Conservation (phyloP, 2,329 filamentous ascomycete genomes). For the Blastomyces gilchristii region DNA sequence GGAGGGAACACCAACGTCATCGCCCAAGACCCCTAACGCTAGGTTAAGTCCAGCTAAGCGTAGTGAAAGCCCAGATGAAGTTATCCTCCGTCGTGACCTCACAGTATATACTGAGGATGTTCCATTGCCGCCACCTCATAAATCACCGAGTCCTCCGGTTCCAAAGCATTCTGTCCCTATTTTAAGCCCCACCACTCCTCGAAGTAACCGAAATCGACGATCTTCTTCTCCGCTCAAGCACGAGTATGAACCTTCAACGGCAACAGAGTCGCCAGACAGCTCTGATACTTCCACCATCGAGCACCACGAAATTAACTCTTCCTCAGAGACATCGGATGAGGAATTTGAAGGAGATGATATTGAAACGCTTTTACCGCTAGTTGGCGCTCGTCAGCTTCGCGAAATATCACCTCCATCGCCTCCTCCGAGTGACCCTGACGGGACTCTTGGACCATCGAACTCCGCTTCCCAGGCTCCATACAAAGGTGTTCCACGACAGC, state of each 20-base stretch:
- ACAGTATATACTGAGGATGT: slow-evolving; percentile 24
- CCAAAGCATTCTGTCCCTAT: slow-evolving; percentile 32
- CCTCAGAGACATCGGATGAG: slow-evolving; percentile 46
- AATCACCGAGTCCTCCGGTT: slow-evolving; percentile 40
- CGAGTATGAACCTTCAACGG: slow-evolving; percentile 82
- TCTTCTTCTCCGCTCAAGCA: slow-evolving; percentile 92
- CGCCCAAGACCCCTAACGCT: slow-evolving; percentile 21
- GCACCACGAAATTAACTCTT: slow-evolving; percentile 38
- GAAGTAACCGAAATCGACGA: slow-evolving; percentile 49
- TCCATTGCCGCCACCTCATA: slow-evolving; percentile 40
- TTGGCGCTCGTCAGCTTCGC: slow-evolving; percentile 28
- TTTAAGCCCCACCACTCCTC: slow-evolving; percentile 40
- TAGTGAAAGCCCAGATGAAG: slow-evolving; percentile 21
- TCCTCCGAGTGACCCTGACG: slow-evolving; percentile 31
- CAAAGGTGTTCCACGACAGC: slow-evolving; percentile 41
- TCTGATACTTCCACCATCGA: slow-evolving; percentile 49
- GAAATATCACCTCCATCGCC: slow-evolving; percentile 32
- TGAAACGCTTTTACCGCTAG: slow-evolving; percentile 27
- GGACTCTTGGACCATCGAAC: slow-evolving; percentile 64
- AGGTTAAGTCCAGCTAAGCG: slow-evolving; percentile 19
- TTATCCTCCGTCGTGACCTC: slow-evolving; percentile 5
- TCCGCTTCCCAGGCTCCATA: slow-evolving; percentile 70
- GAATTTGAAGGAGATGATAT: slow-evolving; percentile 45
- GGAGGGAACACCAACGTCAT: slow-evolving; percentile 8
- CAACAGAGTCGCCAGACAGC: slow-evolving; percentile 47